Evolutionary conservation across 2,329 filamentous ascomycete species (phyloP), one percentile per base, ranked within the genome.

Genomic region (Gaeumannomyces sp.): DNA sequence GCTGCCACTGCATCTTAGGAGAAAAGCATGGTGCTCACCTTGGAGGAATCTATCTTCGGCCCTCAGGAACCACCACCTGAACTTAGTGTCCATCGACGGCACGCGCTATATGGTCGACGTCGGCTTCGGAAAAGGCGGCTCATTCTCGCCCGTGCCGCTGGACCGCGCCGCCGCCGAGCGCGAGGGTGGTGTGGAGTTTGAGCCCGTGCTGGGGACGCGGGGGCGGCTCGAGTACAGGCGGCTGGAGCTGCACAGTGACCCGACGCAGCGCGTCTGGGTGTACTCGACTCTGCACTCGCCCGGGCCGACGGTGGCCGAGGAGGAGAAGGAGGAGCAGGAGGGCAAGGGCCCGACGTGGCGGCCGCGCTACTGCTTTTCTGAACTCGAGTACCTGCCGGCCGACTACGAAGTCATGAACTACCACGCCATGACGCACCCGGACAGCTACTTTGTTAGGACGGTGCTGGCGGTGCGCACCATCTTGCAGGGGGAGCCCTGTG

Each of bases 21-120:
- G 56, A 56, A 5, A 13, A 11, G 14, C n/a, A n/a, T 58, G 27
- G 56, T 8, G 38, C 38, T 45, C 38, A 58, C n/a, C 56, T 27
- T 25, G 14, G 56, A 27, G 56, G 56, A 25, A 58, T 19, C 11
- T 31, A n/a, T 63, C 25, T 11, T 11, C 70, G 66, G n/a, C n/a
- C n/a, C 69, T 73, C 35, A 81, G 85, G 83, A 75, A 76, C 19
- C 86, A 89, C 72, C 84, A 87, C 78, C 76, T 86, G 64, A 83
- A 85, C 69, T 79, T 89, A 64, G 80, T 88, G 60, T 82, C 77
- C 31, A 78, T 90, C 28, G 74, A 77, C 13, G 73, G 74, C 29
- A 75, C 77, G 59, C 74, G 76, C 58, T 83, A 81, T 71, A 72
- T 83, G 67, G 78, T 84, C 33, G 87, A 89, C 70, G 83, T 89